phyloP scores from a whole-genome alignment of 441 rosid species.

The Francoa sonchifolia region DNA sequence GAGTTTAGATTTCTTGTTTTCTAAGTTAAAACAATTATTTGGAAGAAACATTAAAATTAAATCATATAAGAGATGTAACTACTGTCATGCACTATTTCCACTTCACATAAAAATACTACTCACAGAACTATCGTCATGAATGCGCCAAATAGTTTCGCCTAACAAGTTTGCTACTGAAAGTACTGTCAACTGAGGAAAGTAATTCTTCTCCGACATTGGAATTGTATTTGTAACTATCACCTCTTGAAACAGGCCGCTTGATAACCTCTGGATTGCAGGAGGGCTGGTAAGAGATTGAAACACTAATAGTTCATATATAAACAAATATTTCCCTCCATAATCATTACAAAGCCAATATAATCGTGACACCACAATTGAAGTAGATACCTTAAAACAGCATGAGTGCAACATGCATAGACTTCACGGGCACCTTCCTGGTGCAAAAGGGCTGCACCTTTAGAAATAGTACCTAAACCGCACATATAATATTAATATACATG shows the following conservation, averaged over 20 bases:
- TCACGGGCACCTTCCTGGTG: conserved; percentile 87
- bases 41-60: too few relatives aligned
- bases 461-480: conserved; percentile 48
- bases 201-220: conserved; percentile 53
- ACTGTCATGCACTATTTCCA: too few relatives aligned
- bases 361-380: not conserved
- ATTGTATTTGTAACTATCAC: conserved; percentile 67
- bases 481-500: too few relatives aligned
- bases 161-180: conserved; percentile 58
- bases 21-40: too few relatives aligned
- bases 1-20: too few relatives aligned
- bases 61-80: too few relatives aligned
- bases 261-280: conserved; percentile 59
- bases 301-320: not conserved
- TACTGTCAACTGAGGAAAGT: conserved; percentile 60
- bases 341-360: not conserved
- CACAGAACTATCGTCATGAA: conserved; percentile 66
- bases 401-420: conserved; percentile 81
- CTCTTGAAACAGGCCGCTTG: conserved; percentile 62
- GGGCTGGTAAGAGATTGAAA: conserved; percentile 27
- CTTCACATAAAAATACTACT: conserved; percentile 60
- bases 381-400: conserved; percentile 69
- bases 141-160: conserved; percentile 76
- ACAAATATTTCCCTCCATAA: not conserved
- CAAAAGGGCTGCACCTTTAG: conserved; percentile 74